Conservation (phyloP, 257 asterid genomes). For the Craterostigma plantagineum region DNA sequence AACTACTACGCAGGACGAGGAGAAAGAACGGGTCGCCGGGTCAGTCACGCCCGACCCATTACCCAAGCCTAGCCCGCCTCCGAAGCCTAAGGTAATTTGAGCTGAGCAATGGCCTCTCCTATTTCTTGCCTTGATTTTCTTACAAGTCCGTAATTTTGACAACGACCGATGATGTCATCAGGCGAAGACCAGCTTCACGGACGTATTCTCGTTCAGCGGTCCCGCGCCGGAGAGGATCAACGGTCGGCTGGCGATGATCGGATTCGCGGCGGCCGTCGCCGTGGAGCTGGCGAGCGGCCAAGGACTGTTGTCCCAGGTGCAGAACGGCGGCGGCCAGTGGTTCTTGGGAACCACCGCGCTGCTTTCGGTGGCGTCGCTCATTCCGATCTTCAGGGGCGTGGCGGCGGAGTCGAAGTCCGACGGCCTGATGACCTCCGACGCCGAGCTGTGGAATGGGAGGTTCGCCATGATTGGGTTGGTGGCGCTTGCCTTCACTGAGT, state of each 20-base stretch:
- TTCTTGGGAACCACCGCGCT: conserved; percentile 30
- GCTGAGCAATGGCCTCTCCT: not conserved
- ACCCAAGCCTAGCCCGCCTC: not conserved
- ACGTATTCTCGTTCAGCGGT: conserved; percentile 53
- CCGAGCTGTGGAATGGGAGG: conserved; percentile 70
- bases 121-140: not conserved
- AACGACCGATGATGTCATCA: conserved; percentile 4
- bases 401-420: conserved; percentile 31
- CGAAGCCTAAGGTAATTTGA: not conserved
- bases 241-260: conserved; percentile 74
- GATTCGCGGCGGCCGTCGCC: conserved; percentile 64
- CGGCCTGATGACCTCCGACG: conserved; percentile 37
- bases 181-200: conserved; percentile 28
- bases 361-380: conserved; percentile 43
- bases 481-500: conserved; percentile 71
- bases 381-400: conserved; percentile 46
- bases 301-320: conserved; percentile 33
- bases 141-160: not conserved
- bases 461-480: conserved; percentile 76
- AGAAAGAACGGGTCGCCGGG: not conserved
- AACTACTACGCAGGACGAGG: no score
- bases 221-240: conserved; percentile 78
- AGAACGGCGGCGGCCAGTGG: conserved; percentile 41
- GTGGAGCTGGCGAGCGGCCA: conserved; percentile 45
- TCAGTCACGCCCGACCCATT: not conserved